Percentiles rank a stretch among this genome's conserved stretches.
Evolutionary conservation across 208 protist species (phyloP).

Genomic region (Leishmania major): DNA sequence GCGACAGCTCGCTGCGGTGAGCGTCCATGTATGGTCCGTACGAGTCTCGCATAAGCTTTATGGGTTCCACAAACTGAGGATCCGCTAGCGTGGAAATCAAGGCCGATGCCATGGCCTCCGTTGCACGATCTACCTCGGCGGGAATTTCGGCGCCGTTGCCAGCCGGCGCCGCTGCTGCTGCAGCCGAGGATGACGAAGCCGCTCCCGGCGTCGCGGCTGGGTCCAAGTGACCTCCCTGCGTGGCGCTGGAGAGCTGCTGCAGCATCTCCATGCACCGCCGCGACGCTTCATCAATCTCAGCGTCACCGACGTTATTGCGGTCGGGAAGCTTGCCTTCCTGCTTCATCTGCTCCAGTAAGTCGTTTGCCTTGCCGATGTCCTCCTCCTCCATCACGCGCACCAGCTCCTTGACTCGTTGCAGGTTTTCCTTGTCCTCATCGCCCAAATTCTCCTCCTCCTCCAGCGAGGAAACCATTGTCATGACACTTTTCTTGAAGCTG

Average conservation of each 20-base stretch:
- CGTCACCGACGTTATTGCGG: constrained; percentile 22
- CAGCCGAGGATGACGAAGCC: constrained; percentile 6
- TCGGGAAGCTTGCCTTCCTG: constrained; percentile 25
- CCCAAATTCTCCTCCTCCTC: constrained; percentile 42
- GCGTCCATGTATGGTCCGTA: constrained; percentile 60
- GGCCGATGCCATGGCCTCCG: constrained; percentile 43
- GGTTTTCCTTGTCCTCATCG: constrained; percentile 40
- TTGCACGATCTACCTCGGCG: constrained; percentile 1
- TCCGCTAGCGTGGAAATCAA: constrained; percentile 54
- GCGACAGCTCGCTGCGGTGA: constrained; percentile 31
- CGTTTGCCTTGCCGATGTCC: constrained; percentile 42
- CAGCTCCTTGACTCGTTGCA: constrained; percentile 47
- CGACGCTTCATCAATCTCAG: constrained; percentile 37
- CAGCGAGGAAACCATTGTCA: constrained; percentile 43
- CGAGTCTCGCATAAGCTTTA: constrained; percentile 66
- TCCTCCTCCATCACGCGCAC: constrained; percentile 59
- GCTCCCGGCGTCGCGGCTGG: not conserved
- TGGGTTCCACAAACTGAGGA: constrained; percentile 59
- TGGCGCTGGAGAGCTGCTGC: constrained; percentile 27
- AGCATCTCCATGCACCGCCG: constrained; percentile 40
- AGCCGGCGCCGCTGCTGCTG: constrained; percentile 1
- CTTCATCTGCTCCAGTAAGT: constrained; percentile 45
- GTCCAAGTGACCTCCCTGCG: not conserved
- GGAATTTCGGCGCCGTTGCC: not conserved
- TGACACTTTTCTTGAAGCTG: constrained; percentile 55